Evolutionary conservation across 2,329 filamentous ascomycete genomes (phyloP), one percentile per base, ranked within the genome.

Genomic region (Colletotrichum liriopes): DNA sequence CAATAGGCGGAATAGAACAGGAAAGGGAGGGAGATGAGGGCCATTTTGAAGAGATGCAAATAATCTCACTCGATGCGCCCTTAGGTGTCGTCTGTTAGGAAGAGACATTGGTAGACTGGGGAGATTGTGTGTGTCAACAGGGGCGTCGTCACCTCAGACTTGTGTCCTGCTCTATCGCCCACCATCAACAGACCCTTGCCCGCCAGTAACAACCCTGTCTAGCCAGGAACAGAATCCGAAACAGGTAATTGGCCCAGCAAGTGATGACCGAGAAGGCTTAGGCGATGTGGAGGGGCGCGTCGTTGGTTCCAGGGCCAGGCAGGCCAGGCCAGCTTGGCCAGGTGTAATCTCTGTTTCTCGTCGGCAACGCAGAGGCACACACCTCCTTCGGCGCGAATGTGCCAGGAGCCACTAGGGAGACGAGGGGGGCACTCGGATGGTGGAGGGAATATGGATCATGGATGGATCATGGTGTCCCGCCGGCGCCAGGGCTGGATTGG

Each of bases 21-120:
- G 56, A 54, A 54, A 65, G 52, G 67, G 69, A 68, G 72, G 72
- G 60, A 68, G 51, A 62, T 62, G 56, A 72, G 72, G 54, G 56
- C 64, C 52, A 54, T 65, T 74, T 65, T 72, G 72, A 74, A 74
- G 59, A 58, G 54, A 52, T 45, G 58, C 63, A 58, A 71, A 62
- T 54, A 63, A 67, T 72, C 67, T 71, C 71, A 51, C 56, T 58
- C 55, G 66, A 71, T 65, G 37, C 67, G 45, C 29, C 39, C 59
- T 32, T 26, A 29, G 26, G 49, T 61, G 43, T 23, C 45, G 58
- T 37, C 11, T 71, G 69, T 71, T 71, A 71, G 65, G 35, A 45
- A 59, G 69, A 23, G 45, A 71, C 69, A 68, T 63, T 29, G 12
- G 11, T 20, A 14, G 52, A 14, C 47, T 7, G 43, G 68, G 67